These are phyloP conservation scores for Coemansia sp. DNA, from an alignment of 192 early-diverging fungal genomes.

Conservation along the genomic window DNA sequence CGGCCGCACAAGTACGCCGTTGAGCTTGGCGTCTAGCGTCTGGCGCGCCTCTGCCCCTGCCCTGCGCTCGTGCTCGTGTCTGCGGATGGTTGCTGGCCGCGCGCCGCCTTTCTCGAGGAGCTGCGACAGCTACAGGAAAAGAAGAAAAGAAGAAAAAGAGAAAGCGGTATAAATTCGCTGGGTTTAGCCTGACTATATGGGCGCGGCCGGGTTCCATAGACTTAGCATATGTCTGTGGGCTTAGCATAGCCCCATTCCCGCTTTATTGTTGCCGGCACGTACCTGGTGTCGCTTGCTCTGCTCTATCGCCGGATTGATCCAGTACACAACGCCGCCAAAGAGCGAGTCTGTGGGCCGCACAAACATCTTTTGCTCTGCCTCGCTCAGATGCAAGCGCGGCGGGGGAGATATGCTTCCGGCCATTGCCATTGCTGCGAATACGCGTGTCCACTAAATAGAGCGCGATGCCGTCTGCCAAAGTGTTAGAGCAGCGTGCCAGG, in stretches of 20 bases:
- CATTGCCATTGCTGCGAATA: constrained; percentile 2
- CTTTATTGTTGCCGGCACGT: constrained; percentile 9
- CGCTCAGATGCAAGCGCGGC: constrained; percentile 10
- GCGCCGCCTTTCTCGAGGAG: constrained; percentile 33
- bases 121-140: constrained; percentile 23
- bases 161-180: no score
- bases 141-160: no score
- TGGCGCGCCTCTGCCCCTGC: background rate
- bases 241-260: no score
- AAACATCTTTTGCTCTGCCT: constrained; percentile 35
- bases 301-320: constrained; percentile 38
- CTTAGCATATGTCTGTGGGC: no score
- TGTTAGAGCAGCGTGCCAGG: no score
- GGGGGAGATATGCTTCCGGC: background rate
- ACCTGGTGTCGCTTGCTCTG: constrained; percentile 19
- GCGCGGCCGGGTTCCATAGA: no score
- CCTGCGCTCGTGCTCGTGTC: constrained; percentile 4
- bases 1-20: constrained; percentile 37
- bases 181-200: no score
- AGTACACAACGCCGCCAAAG: constrained; percentile 42
- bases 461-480: no score
- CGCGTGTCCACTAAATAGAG: background rate
- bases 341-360: constrained; percentile 24
- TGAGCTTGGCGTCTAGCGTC: constrained; percentile 17
- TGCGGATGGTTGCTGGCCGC: constrained; percentile 26